Percentiles rank a stretch among this genome's conserved stretches.
Evolutionary conservation across 202 grass and related monocot genomes (phyloP).

Genomic region (Panicum virgatum): DNA sequence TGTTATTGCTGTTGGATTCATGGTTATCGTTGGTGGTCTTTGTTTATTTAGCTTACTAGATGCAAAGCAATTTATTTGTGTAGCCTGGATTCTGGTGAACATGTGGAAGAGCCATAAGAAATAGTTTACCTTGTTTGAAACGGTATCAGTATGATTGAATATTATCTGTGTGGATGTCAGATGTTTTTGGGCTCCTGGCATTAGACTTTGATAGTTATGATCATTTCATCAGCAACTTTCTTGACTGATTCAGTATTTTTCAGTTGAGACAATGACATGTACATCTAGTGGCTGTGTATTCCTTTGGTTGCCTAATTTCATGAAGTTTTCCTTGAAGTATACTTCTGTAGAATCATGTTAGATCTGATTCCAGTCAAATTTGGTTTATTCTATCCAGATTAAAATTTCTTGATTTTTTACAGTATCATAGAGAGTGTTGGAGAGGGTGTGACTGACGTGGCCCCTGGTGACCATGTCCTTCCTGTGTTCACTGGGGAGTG

Average conservation of each 20-base stretch:
- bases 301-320: neutral
- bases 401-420: conserved; percentile 21
- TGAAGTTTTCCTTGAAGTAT: neutral
- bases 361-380: neutral
- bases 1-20: neutral
- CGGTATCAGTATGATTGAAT: neutral
- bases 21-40: neutral
- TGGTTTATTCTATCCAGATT: neutral
- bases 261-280: conserved; percentile 1
- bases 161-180: neutral
- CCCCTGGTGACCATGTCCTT: conserved; percentile 83
- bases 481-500: conserved; percentile 96
- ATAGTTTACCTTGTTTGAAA: neutral
- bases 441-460: conserved; percentile 73
- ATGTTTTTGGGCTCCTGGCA: neutral
- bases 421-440: conserved; percentile 90
- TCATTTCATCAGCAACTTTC: neutral
- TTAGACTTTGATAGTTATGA: neutral
- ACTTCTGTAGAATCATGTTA: neutral
- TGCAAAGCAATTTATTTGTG: neutral
- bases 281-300: neutral
- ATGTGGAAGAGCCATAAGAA: neutral
- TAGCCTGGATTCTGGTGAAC: neutral
- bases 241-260: neutral
- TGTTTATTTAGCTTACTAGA: neutral